A percentile compares a stretch with the other conserved stretches of the same genome.
phyloP scores from a whole-genome alignment of 176 grass and related monocot genomes.

The Secale cereale region DNA sequence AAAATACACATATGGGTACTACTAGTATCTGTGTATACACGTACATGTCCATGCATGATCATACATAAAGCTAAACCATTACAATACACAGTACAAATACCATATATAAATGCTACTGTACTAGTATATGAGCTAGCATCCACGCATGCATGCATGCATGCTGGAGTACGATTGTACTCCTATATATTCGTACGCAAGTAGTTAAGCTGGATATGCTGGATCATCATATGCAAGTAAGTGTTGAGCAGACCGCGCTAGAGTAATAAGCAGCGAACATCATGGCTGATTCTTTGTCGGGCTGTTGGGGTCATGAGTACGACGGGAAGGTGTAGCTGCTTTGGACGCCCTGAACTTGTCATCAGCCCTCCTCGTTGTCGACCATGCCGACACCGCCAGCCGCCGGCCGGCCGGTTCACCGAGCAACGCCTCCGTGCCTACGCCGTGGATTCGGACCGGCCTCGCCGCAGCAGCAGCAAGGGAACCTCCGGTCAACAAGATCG shows the following conservation, averaged over 20 bases:
- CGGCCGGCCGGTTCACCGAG: not conserved
- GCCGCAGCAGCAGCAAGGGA: not conserved
- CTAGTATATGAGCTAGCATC: no score
- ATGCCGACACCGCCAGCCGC: not conserved
- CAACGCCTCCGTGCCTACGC: no score
- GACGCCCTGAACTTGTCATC: not conserved
- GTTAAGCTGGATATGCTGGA: no score
- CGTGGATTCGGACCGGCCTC: not conserved
- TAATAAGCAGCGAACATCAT: no score
- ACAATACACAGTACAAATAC: not conserved
- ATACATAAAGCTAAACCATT: not conserved
- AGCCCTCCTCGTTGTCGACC: not conserved
- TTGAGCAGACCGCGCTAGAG: no score
- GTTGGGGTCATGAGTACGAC: no score
- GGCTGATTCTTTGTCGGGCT: no score
- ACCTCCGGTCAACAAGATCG: not conserved
- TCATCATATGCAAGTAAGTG: no score
- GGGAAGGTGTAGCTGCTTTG: no score
- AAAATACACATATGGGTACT: not conserved
- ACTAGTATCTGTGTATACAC: not conserved
- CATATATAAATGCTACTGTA: not conserved
- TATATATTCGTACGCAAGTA: no score
- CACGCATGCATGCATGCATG: no score
- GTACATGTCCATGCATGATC: not conserved
- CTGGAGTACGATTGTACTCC: no score